A percentile compares a stretch with the other conserved stretches of the same genome.
These are phyloP conservation scores for Pythium grandisporangium DNA, from an alignment of 352 stramenopile genomes.

Conservation along the genomic window DNA sequence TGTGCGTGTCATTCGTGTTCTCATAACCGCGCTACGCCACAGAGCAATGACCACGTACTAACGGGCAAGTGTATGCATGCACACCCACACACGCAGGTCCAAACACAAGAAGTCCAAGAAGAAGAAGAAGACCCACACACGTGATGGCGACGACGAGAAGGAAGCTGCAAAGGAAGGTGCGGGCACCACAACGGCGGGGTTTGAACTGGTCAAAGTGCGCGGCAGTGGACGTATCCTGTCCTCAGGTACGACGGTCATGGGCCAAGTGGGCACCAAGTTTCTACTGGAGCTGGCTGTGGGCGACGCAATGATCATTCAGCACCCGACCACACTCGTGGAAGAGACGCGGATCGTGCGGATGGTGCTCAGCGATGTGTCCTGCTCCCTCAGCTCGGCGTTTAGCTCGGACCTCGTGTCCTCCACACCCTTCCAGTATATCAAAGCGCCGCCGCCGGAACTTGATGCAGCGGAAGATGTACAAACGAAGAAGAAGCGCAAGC, in stretches of 20 bases:
- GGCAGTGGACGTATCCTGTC: slow-evolving; percentile 78
- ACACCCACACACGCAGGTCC: no score
- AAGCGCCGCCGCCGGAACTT: slow-evolving; percentile 61
- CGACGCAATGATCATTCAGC: slow-evolving; percentile 82
- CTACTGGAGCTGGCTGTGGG: slow-evolving; percentile 69
- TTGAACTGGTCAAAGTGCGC: slow-evolving; percentile 68
- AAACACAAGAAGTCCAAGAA: slow-evolving; percentile 43
- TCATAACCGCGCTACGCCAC: no score
- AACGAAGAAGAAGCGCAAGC: slow-evolving; percentile 39
- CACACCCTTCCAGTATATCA: slow-evolving; percentile 85
- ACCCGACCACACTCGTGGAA: slow-evolving; percentile 78
- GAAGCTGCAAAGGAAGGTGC: slow-evolving; percentile 6
- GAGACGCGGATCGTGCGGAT: slow-evolving; percentile 88
- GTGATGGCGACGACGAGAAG: slow-evolving; percentile 10
- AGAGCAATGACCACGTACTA: no score
- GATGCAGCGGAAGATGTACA: slow-evolving; percentile 19
- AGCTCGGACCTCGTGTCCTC: slow-evolving; percentile 86
- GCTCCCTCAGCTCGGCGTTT: slow-evolving; percentile 79
- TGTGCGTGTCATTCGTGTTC: no score
- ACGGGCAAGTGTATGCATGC: no score
- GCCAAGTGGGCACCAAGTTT: slow-evolving; percentile 74
- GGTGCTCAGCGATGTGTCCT: slow-evolving; percentile 85
- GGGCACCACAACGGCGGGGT: slow-evolving; percentile 21
- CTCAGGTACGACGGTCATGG: slow-evolving; percentile 84
- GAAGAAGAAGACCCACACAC: slow-evolving; percentile 42